phyloP scores from a whole-genome alignment of 352 stramenopile species.

The Lagenidium giganteum region DNA sequence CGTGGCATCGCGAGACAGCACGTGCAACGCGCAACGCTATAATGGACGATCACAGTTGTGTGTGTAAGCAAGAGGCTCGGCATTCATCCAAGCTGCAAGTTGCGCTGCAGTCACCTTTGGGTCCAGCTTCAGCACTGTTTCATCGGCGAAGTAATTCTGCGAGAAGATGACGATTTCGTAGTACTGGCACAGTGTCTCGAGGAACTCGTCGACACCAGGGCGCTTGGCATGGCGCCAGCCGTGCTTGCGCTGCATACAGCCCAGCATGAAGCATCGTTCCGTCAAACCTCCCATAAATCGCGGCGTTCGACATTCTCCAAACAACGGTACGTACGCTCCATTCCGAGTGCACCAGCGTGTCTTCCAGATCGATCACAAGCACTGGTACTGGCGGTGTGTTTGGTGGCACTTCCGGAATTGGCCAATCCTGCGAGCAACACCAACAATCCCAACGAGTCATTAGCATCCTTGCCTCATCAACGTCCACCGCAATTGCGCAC shows the following conservation, averaged over 20 bases:
- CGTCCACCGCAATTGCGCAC: not conserved
- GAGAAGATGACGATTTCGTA: constrained; percentile 89
- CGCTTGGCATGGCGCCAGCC: constrained; percentile 86
- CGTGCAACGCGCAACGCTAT: constrained; percentile 71
- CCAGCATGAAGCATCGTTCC: constrained; percentile 3
- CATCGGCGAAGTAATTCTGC: constrained; percentile 77
- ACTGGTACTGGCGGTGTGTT: constrained; percentile 74
- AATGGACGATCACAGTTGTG: no score
- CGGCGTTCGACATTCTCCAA: no score
- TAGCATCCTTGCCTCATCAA: not conserved
- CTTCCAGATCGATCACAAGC: constrained; percentile 82
- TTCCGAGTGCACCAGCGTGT: constrained; percentile 85
- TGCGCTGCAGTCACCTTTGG: no score
- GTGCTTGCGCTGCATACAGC: constrained; percentile 60
- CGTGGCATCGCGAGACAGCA: constrained; percentile 76
- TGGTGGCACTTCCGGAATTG: constrained; percentile 71
- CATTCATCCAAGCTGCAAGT: no score
- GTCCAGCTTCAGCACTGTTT: constrained; percentile 77
- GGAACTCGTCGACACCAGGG: constrained; percentile 80
- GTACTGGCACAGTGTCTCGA: constrained; percentile 80
- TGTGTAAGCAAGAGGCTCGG: not conserved
- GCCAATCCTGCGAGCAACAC: constrained; percentile 50
- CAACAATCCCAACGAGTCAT: no score
- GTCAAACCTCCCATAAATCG: not conserved
- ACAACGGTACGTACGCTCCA: constrained; percentile 63